These are phyloP conservation scores for Hippophae rhamnoides DNA, from an alignment of 306 rosid species.

Conservation along the genomic window DNA sequence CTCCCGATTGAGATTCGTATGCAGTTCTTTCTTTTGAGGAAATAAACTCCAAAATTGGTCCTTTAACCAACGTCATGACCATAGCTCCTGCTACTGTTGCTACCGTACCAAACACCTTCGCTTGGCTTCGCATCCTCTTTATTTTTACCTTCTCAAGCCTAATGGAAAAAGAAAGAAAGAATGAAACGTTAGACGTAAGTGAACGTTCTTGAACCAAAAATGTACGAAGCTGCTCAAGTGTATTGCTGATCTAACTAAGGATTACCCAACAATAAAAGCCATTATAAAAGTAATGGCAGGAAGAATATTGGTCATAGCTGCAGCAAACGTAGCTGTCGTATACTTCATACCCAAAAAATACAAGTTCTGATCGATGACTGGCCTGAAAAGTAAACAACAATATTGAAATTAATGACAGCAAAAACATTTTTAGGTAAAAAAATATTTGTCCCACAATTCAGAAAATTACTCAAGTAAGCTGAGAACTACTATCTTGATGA, in stretches of 20 bases:
- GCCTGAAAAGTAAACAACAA: constrained; percentile 8
- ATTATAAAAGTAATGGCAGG: constrained; percentile 29
- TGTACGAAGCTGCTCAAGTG: too few species aligned
- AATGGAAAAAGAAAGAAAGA: neutral
- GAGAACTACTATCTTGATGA: constrained; percentile 9
- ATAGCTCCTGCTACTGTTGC: constrained; percentile 29
- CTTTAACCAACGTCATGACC: constrained; percentile 20
- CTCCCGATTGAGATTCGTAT: neutral
- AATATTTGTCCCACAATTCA: too few species aligned
- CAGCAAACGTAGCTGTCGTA: constrained; percentile 31
- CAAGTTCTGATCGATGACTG: constrained; percentile 25
- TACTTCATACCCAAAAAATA: constrained; percentile 17
- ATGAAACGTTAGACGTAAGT: too few species aligned
- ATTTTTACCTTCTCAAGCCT: constrained; percentile 15
- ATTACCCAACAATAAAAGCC: constrained; percentile 30
- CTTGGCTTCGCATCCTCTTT: constrained; percentile 11
- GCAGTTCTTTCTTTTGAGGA: constrained; percentile 2
- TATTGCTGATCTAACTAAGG: neutral
- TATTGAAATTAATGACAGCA: too few species aligned
- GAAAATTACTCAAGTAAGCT: constrained; percentile 27
- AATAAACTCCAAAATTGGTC: constrained; percentile 17
- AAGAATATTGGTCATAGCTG: constrained; percentile 31
- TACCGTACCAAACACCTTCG: constrained; percentile 18
- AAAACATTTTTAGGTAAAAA: too few species aligned
- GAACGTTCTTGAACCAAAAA: too few species aligned